Evolutionary conservation across 345 rosid genomes (phyloP), one percentile per base, ranked within the genome.

Genomic region (Noccaea bulbosa): DNA sequence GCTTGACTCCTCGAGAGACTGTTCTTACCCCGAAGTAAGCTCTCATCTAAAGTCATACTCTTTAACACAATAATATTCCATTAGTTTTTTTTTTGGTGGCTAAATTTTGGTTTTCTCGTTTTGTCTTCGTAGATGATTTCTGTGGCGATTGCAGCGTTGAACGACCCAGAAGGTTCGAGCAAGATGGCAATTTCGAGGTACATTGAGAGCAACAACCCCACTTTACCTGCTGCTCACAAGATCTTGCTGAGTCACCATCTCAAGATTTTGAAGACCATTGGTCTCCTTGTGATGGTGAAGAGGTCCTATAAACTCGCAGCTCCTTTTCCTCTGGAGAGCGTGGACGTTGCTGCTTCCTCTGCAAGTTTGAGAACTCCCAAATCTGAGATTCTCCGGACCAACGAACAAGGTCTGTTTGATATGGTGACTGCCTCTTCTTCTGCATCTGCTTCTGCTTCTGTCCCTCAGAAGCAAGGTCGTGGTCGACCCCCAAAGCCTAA

Each of bases 111-210:
- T 7, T 5, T 14, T 22, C 5, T 24, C 14, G 47, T 10, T 22
- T 11, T 38, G 11, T 4, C 14, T 47, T n/a, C 35, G 24, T 41
- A 92, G 98, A 86, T 93, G 94, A 91, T 93, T 48, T 65, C 34
- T 22, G 74, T 71, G n/a, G 98, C 98, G 50, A 86, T 93, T 40
- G 45, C 80, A 47, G 86, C 86, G 54, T 73, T 89, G 69, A 89
- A 85, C 39, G 92, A 89, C 65, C 77, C 66, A 4, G 82, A 86
- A 8, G 98, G 97, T 46, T 93, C 97, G 32, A 93, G 93, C 76
- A 91, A 79, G 83, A 32, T 78, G 59, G 88, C 94, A n/a, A 93
- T 93, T 53, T 73, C 90, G 6, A 86, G 83, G 80, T 83, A 79
- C 76, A 86, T 91, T 30, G 85, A 85, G 79, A 57, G 67, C 69